These are phyloP conservation scores for Colletotrichum paranaense DNA, from an alignment of 2,329 filamentous ascomycete species.

Conservation along the genomic window DNA sequence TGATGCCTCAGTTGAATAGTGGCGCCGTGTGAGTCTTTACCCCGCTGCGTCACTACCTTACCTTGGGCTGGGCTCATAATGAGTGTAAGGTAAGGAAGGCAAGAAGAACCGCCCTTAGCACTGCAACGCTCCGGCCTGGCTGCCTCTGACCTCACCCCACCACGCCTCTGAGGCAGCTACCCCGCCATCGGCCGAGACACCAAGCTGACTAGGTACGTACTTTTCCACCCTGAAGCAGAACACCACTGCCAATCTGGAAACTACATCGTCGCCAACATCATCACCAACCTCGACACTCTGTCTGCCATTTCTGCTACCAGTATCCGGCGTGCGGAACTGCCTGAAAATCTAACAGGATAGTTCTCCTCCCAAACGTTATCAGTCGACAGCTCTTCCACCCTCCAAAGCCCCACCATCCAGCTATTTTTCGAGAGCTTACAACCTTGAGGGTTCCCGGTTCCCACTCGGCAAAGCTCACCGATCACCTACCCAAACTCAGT, in stretches of 20 bases:
- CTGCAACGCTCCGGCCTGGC: not conserved
- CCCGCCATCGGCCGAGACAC: slow-evolving; percentile 27
- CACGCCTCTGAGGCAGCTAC: slow-evolving; percentile 29
- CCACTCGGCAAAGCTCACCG: not conserved
- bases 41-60: not conserved
- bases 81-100: too few relatives aligned
- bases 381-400: not conserved
- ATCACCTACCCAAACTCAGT: slow-evolving; percentile 1
- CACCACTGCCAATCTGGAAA: not conserved
- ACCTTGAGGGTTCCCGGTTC: slow-evolving; percentile 15
- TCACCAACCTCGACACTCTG: not conserved
- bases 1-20: too few relatives aligned
- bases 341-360: not conserved
- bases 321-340: not conserved
- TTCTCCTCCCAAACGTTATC: too few relatives aligned
- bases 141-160: slow-evolving; percentile 25
- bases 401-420: not conserved
- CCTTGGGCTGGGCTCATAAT: too few relatives aligned
- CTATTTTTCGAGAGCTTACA: slow-evolving; percentile 9
- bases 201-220: slow-evolving; percentile 5
- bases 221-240: not conserved
- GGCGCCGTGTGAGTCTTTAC: too few relatives aligned
- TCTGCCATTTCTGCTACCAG: not conserved
- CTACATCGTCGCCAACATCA: not conserved
- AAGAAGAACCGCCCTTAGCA: not conserved